Conservation (phyloP, 495 filamentous ascomycete species). For the Chaetomium fimeti region DNA sequence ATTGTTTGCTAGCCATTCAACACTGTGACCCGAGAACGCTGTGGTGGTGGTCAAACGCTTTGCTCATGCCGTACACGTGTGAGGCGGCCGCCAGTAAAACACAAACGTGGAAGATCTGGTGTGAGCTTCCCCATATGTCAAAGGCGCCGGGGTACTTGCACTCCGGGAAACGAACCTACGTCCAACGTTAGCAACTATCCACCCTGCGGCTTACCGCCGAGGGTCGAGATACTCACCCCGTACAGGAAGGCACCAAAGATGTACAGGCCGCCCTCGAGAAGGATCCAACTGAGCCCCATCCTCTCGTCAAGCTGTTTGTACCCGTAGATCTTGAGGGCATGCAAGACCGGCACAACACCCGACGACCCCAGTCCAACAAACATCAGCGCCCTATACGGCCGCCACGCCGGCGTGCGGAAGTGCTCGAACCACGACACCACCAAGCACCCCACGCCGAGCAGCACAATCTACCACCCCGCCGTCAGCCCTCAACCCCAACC, state of each 20-base stretch:
- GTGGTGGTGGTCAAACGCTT: conserved; percentile 52
- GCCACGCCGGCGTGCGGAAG: conserved; percentile 78
- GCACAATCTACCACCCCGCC: conserved; percentile 58
- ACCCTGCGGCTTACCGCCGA: not conserved
- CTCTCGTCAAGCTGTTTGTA: conserved; percentile 51
- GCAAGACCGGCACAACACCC: conserved; percentile 70
- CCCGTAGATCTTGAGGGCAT: conserved; percentile 63
- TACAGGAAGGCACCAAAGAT: conserved; percentile 83
- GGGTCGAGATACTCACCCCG: conserved; percentile 45
- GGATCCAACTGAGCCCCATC: conserved; percentile 82
- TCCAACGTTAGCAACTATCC: not conserved
- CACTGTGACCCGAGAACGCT: conserved; percentile 40
- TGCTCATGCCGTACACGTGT: conserved; percentile 62
- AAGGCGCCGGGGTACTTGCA: conserved; percentile 61
- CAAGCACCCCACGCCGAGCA: conserved; percentile 71
- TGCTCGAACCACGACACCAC: conserved; percentile 70
- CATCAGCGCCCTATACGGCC: conserved; percentile 86
- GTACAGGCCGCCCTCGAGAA: conserved; percentile 75
- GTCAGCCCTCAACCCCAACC: not conserved
- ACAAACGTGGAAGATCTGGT: conserved; percentile 77
- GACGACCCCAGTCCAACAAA: conserved; percentile 87
- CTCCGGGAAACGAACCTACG: conserved; percentile 59
- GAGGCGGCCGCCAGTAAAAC: conserved; percentile 64
- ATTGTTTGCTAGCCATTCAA: conserved; percentile 10
- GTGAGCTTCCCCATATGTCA: conserved; percentile 75